Percentiles rank a stretch among this genome's conserved stretches.
Evolutionary conservation across 2,329 filamentous ascomycete species (phyloP).

Genomic region (Pezicula radicicola): DNA sequence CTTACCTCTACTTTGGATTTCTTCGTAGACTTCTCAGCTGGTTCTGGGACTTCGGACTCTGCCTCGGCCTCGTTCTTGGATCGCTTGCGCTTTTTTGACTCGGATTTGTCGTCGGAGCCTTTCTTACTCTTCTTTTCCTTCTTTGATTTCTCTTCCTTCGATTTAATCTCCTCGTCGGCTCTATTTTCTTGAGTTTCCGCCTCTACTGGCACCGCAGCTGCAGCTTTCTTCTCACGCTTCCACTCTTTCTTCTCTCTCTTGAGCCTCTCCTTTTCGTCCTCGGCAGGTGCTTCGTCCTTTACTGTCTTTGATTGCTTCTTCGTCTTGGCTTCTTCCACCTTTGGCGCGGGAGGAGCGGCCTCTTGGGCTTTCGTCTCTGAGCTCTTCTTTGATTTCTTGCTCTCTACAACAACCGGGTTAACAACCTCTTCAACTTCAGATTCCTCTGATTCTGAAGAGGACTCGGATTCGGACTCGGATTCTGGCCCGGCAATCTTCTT

Average conservation of each 20-base stretch:
- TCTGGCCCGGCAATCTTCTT: no score
- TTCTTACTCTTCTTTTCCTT: neutral
- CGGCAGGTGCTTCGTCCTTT: constrained; percentile 5
- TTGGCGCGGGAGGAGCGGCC: neutral
- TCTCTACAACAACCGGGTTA: neutral
- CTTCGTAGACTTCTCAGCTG: constrained; percentile 4
- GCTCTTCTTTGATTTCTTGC: constrained; percentile 3
- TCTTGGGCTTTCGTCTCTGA: neutral
- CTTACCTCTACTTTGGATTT: neutral
- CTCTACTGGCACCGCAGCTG: neutral
- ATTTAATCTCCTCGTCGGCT: constrained; percentile 2
- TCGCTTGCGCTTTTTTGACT: neutral
- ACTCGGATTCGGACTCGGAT: no score
- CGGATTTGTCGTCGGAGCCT: neutral
- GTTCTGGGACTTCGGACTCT: neutral
- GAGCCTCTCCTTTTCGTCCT: neutral
- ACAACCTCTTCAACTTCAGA: neutral
- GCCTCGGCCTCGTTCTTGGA: neutral
- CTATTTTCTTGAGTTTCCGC: neutral
- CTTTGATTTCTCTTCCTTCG: no score
- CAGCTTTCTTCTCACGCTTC: constrained; percentile 6
- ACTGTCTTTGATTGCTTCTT: constrained; percentile 10
- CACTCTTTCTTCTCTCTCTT: constrained; percentile 7
- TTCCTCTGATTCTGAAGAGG: constrained; percentile 8
- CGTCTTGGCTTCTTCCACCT: constrained; percentile 3